Conservation (phyloP, 305 asterid genomes). For the Stenogyne calaminthoides region DNA sequence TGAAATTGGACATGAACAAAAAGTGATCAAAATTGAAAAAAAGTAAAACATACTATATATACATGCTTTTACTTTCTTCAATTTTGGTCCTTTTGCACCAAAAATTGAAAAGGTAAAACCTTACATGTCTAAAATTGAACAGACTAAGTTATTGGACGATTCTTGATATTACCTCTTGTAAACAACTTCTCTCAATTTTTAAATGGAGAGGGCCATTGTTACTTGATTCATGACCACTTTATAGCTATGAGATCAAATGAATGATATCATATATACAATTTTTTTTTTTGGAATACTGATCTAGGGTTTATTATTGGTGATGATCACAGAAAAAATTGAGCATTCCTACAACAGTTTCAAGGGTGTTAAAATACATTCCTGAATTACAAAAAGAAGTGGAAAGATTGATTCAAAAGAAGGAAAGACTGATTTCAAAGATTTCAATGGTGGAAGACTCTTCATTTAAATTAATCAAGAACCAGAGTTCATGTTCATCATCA, state of each 20-base stretch:
- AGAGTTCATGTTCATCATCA: conserved; percentile 28
- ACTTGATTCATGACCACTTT: too few species aligned
- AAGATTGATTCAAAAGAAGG: conserved; percentile 43
- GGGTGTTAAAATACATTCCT: conserved; percentile 67
- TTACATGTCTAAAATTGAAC: too few species aligned
- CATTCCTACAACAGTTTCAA: conserved; percentile 65
- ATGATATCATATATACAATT: too few species aligned
- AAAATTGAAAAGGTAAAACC: too few species aligned
- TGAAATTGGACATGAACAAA: too few species aligned
- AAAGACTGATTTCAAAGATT: conserved; percentile 39
- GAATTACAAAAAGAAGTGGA: conserved; percentile 68
- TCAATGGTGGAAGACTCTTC: conserved; percentile 24
- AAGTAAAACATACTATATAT: too few species aligned
- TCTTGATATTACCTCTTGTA: background rate
- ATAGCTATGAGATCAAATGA: background rate
- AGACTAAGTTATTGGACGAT: too few species aligned
- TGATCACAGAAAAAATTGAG: conserved; percentile 58
- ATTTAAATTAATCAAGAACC: conserved; percentile 21
- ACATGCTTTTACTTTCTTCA: too few species aligned
- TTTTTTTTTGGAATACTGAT: background rate
- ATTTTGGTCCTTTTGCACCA: too few species aligned
- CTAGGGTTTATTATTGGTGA: background rate
- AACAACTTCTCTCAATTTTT: background rate
- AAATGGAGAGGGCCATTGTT: too few species aligned
- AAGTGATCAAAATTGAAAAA: too few species aligned